Base-by-base conservation (phyloP, 108 stramenopile species). In the Nitzschia putrida region DNA sequence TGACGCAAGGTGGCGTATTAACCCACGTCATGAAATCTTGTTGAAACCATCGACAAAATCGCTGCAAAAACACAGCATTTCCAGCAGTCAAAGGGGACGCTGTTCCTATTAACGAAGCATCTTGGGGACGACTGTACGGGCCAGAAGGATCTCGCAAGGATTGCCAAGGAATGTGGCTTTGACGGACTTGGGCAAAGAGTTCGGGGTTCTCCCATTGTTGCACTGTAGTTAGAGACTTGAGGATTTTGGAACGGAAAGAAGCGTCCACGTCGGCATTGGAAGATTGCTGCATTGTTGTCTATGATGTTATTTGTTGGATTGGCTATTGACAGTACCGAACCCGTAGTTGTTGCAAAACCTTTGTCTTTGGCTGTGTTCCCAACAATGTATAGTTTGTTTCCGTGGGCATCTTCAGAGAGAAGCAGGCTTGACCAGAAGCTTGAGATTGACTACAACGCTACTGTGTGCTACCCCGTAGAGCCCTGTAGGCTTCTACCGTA, bases 11-110 rank as follows among this genome's bases (percentile, higher is more conserved):
- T 45, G 92, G 92, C 44, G 75, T 63, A 78, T 93, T 89, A 57
- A 88, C 86, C 92, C 92, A 93, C 0, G 77, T 87, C 92, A 93
- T 93, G 51, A 80, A 72, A 49, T 49, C 47, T n/a, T 82, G 71
- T 29, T 41, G 47, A 51, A 93, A 93, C 71, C 82, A 93, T 13
- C 86, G 80, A 43, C 84, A 82, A 4, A 93, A 61, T 23, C 89
- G 84, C 54, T 93, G 88, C 44, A 93, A 69, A 14, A 90, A 84
- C 10, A 89, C 23, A 29, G 82, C 83, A 66, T 88, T 81, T 22
- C 53, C 43, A 52, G 65, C 38, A 71, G 68, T 63, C 22, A 47
- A 23, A 47, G 67, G 12, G 63, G 50, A 82, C 37, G 66, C 25
- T 23, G 65, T 29, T 56, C 69, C 53, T 3, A 22, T 47, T 4